Evolutionary conservation across 1,139 yeast species (phyloP), one percentile per base, ranked within the genome.

Genomic region (Saccharomycopsis hybrid): DNA sequence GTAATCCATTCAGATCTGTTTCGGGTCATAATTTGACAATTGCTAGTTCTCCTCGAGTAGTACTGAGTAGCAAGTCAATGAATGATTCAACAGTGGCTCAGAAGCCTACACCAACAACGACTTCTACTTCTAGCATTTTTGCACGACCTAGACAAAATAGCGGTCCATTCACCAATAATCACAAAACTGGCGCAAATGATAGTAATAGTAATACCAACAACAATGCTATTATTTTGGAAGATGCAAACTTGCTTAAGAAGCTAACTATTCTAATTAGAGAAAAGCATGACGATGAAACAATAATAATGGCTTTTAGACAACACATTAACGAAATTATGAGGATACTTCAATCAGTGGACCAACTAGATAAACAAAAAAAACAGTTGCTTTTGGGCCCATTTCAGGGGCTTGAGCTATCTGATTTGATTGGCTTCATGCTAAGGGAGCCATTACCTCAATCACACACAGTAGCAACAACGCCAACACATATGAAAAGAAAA

Each of bases 251-350:
- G 54, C 61, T 74, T 49, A 69, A 76, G 27, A 71, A 69, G 54
- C 62, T 74, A 42, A 77, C 73, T 56, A 62, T 72, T 44, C 69
- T 75, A 8, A 61, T 74, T 33, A 71, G 68, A 60, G 72, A 67
- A 52, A 73, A 73, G 55, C 74, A 74, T 56, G 78, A 74, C 57
- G 78, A 74, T 56, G 64, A 73, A 51, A 74, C 78, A 0, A 65
- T 73, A 35, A 77, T 74, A 59, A 62, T 74, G 44, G 72, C 73
- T 13, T 70, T 73, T 58, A 61, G 78, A 48, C 65, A 78, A 55
- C 78, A 74, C 54, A 69, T 74, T 28, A 73, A 73, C 56, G 77
- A 73, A 51, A 68, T 74, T 25, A 61, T 71, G 5, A 59, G 78
- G 31, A 70, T 74, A 3, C 57, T 74, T 18, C 24, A 33, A 3